phyloP scores from a whole-genome alignment of 75 land plant species.

The Sequoiadendron giganteum region DNA sequence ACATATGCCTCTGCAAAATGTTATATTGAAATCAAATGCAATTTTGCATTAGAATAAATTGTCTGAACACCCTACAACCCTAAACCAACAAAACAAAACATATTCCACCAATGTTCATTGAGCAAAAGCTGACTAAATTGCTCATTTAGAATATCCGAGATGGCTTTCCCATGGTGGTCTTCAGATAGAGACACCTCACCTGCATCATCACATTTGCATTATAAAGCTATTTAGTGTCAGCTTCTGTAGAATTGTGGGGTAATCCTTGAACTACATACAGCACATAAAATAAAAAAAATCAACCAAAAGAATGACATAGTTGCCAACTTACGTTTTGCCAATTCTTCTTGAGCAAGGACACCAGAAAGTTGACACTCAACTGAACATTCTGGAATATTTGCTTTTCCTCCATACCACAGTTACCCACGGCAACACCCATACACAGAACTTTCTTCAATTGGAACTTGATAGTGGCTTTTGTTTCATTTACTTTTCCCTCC shows the following conservation, averaged over 20 bases:
- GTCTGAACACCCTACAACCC: not conserved
- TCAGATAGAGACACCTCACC: slow-evolving; percentile 79
- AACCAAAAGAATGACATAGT: not conserved
- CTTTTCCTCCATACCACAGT: slow-evolving; percentile 76
- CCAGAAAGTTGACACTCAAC: slow-evolving; percentile 80
- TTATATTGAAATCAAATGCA: not conserved
- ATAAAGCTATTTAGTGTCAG: not conserved
- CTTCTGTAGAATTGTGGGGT: not conserved
- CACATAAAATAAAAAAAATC: not conserved
- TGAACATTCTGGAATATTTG: slow-evolving; percentile 84
- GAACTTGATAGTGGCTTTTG: slow-evolving; percentile 74
- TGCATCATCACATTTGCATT: slow-evolving; percentile 12
- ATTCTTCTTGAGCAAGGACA: slow-evolving; percentile 78
- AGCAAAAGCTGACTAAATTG: not conserved
- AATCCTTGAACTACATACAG: not conserved
- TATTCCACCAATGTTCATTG: not conserved
- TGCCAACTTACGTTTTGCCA: slow-evolving; percentile 77
- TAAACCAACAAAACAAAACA: not conserved
- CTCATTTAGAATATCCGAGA: slow-evolving; percentile 41
- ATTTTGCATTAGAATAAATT: not conserved
- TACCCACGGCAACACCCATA: slow-evolving; percentile 88
- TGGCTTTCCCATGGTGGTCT: slow-evolving; percentile 84
- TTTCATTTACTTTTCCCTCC: slow-evolving; percentile 58
- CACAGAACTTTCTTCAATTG: slow-evolving; percentile 82
- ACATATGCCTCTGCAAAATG: not conserved